Evolutionary conservation across 805 yeast species (phyloP).

Genomic region (Suhomyces xylopsoci): DNA sequence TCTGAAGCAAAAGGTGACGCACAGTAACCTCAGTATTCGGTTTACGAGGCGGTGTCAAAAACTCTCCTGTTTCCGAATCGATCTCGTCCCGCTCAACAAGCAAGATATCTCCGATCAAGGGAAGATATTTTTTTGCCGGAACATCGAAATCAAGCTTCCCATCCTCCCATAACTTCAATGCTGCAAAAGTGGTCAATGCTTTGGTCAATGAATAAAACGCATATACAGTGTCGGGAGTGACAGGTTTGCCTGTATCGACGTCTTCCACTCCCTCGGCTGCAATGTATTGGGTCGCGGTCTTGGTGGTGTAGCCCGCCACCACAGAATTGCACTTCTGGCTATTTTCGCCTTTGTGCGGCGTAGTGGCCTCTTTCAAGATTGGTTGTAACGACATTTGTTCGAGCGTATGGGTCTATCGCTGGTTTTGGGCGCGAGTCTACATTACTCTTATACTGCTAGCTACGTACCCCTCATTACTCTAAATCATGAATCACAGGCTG

Average conservation of each 20-base stretch:
- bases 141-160: conserved; percentile 31
- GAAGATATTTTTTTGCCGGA: conserved; percentile 32
- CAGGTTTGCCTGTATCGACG: conserved; percentile 14
- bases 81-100: conserved; percentile 25
- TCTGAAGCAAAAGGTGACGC: conserved; percentile 28
- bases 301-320: conserved; percentile 28
- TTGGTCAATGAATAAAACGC: conserved; percentile 31
- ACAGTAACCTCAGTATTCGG: conserved; percentile 25
- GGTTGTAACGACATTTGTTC: background rate
- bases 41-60: conserved; percentile 16
- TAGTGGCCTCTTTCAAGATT: background rate
- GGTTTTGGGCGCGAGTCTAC: background rate
- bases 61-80: conserved; percentile 22
- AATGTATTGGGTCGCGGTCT: conserved; percentile 20
- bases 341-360: conserved; percentile 4
- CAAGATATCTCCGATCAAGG: conserved; percentile 26
- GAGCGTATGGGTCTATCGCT: background rate
- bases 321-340: conserved; percentile 12
- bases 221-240: conserved; percentile 17
- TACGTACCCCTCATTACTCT: background rate
- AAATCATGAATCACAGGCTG: background rate
- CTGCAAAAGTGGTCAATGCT: conserved; percentile 33
- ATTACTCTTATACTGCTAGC: background rate
- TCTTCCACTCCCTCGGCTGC: conserved; percentile 20
- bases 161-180: conserved; percentile 31